Conservation (phyloP, 2,329 filamentous ascomycete species). For the Epichloe scottii region DNA sequence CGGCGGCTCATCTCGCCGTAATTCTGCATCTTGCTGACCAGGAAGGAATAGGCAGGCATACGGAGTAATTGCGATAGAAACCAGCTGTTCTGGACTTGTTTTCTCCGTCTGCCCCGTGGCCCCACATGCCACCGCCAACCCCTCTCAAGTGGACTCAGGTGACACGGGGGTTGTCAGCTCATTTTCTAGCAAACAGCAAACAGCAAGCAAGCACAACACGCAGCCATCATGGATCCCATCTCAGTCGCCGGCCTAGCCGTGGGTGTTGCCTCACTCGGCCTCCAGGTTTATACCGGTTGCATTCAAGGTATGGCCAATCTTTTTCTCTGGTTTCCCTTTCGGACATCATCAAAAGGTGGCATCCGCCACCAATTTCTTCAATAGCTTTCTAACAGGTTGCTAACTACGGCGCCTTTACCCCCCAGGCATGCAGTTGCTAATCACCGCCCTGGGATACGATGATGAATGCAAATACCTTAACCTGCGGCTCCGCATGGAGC, state of each 20-base stretch:
- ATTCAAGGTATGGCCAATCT: slow-evolving; percentile 24
- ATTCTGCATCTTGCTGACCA: no score
- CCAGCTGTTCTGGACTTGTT: neutral
- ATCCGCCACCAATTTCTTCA: neutral
- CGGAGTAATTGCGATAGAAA: no score
- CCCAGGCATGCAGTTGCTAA: slow-evolving; percentile 29
- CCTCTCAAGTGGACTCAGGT: neutral
- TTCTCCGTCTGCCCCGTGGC: neutral
- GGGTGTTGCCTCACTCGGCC: slow-evolving; percentile 31
- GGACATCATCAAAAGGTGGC: neutral
- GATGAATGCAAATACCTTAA: slow-evolving; percentile 36
- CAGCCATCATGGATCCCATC: slow-evolving; percentile 27
- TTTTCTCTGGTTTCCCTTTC: neutral
- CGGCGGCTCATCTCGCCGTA: no score
- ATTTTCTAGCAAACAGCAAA: neutral
- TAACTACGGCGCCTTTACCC: neutral
- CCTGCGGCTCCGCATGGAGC: slow-evolving; percentile 35
- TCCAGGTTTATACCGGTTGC: slow-evolving; percentile 34
- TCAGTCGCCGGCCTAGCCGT: slow-evolving; percentile 29
- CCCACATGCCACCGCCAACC: neutral
- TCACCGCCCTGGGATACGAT: slow-evolving; percentile 34
- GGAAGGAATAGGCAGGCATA: no score
- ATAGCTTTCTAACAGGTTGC: neutral
- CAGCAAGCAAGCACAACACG: neutral
- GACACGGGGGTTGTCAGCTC: no score